Evolutionary conservation across 352 stramenopile species (phyloP), one percentile per base, ranked within the genome.

Genomic region (Bremia lactucae): DNA sequence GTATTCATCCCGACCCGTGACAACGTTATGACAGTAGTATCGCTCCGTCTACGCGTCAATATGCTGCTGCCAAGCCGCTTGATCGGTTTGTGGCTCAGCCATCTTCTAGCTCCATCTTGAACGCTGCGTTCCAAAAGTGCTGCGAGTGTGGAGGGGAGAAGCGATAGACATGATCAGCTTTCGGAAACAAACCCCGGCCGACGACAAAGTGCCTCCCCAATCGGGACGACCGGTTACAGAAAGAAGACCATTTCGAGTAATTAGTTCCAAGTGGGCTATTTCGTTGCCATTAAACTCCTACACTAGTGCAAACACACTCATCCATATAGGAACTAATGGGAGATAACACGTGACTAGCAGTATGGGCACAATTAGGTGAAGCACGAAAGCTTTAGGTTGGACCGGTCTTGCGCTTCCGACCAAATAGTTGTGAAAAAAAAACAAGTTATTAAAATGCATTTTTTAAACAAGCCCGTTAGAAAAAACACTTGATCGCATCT

Each of bases 21-120:
- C 61, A 1, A 69, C 55, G 55, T 94, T 88, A 57, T 89, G 65
- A 64, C 89, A 94, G 60, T 89, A 94, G 52, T 81, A 88, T 11
- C 70, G 63, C 50, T 88, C 66, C 10, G 70, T 78, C 21, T 85
- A 70, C 6, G 76, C 63, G 29, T 94, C 82, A n/a, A 81, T 65
- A 52, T 94, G 77, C 42, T 94, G 79, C 47, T 88, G 72, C 82
- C 82, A 94, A 36, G 83, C 67, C 23, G 64, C 53, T 48, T 65
- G 80, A 33, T 31, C 31, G 29, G 18, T 50, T 31, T 31, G 36
- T 31, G 37, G 11, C 38, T 0, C 36, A 42, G 15, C 47, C 37
- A 5, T 37, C 42, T 4, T 63, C 59, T 22, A 90, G 49, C 45
- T 90, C 78, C 61, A 33, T 33, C 11, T 33, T 33, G 28, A 16